Base-by-base conservation (phyloP, 2,329 filamentous ascomycete species). In the Colletotrichum simmondsii region DNA sequence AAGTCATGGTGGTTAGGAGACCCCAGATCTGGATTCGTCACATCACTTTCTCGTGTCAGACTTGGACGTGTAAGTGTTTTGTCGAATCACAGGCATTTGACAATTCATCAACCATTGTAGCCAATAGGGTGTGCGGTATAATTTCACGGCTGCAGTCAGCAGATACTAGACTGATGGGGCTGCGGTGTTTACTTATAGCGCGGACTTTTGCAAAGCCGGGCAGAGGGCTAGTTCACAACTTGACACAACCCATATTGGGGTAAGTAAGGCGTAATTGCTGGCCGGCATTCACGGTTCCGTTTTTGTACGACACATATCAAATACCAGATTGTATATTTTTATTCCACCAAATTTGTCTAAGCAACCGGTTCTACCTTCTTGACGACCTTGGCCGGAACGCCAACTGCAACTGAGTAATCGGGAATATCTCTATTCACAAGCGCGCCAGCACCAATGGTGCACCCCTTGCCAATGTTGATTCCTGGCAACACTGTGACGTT, bases 401-500 rank as follows among this genome's bases (percentile, higher is more conserved):
- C 83, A 10, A 83, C 75, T 16, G 81, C 83, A 11, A 85, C 82
- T n/a, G 76, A 79, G 73, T 76, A 83, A 24, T 70, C 74, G 1
- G 82, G 82, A 19, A 85, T 75, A 72, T 80, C 77, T 75, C 78
- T 82, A 2, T 81, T 85, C 5, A 85, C 84, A 14, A 85, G 81
- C 6, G 79, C 78, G 2, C 80, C 79, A 12, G 84, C 83, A 3
- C 80, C 83, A 66, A 86, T 79, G 0, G 84, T 85, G 68, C 80
- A 80, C 1, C 84, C 84, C 32, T 79, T 77, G 0, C 84, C 84
- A 63, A 86, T 80, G 10, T 78, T 82, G 16, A 85, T 83, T 0
- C 84, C 84, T 0, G 82, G 80, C 22, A 86, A 73, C 49, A 86
- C 81, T 7, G 83, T 80, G 6, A 81, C 85, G 74, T 85, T 83